A percentile compares a stretch with the other conserved stretches of the same genome.
phyloP scores from a whole-genome alignment of 371 early-diverging fungal genomes.

The Mortierella sp. region DNA sequence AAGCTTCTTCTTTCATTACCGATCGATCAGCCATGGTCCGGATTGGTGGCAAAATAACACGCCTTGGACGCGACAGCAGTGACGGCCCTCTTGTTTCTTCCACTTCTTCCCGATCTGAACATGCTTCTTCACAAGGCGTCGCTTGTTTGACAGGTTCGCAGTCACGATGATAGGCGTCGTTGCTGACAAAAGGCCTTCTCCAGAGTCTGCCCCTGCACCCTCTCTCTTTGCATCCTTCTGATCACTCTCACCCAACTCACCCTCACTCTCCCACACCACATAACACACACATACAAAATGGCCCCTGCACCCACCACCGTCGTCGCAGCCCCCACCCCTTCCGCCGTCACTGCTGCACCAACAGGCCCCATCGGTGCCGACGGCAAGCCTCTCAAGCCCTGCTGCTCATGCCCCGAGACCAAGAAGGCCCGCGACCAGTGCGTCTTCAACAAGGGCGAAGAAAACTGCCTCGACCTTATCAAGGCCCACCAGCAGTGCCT shows the following conservation, averaged over 20 bases:
- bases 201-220: not conserved
- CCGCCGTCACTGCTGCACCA: conserved; percentile 21
- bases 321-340: not conserved
- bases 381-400: conserved; percentile 88
- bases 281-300: conserved; percentile 7
- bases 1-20: too few relatives aligned
- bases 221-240: not conserved
- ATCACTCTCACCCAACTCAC: not conserved
- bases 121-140: too few relatives aligned
- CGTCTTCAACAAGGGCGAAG: conserved; percentile 88
- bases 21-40: too few relatives aligned
- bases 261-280: not conserved
- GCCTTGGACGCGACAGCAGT: too few relatives aligned
- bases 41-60: too few relatives aligned
- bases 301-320: conserved; percentile 5
- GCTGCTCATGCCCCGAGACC: conserved; percentile 97
- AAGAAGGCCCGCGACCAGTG: conserved; percentile 93
- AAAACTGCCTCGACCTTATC: conserved; percentile 90
- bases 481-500: conserved; percentile 92
- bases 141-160: conserved; percentile 8
- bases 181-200: conserved; percentile 13
- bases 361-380: conserved; percentile 59
- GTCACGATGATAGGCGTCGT: not conserved
- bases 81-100: too few relatives aligned
- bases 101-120: too few relatives aligned